Evolutionary conservation across 352 stramenopile species (phyloP).

Genomic region (Plasmopara muralis): DNA sequence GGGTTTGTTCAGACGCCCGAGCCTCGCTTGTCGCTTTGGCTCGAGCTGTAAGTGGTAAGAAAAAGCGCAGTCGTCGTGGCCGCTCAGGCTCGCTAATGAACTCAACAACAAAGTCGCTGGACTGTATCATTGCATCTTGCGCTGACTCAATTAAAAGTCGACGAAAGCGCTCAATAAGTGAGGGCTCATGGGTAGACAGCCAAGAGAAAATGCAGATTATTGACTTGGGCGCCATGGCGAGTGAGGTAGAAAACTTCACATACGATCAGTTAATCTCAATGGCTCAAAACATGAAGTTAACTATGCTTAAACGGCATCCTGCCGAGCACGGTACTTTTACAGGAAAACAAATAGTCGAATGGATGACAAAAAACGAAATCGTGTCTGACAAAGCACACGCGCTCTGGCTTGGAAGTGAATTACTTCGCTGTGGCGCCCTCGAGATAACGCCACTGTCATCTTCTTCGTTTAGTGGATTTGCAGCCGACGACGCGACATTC

Average conservation of each 20-base stretch:
- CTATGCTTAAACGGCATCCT: conserved; percentile 37
- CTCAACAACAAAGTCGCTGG: conserved; percentile 58
- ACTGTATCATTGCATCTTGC: conserved; percentile 57
- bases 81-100: conserved; percentile 59
- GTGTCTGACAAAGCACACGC: conserved; percentile 63
- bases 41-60: conserved; percentile 28
- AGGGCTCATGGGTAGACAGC: conserved; percentile 32
- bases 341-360: conserved; percentile 52
- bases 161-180: conserved; percentile 50
- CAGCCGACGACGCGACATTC: conserved; percentile 22
- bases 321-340: conserved; percentile 45
- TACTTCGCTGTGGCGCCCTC: conserved; percentile 54
- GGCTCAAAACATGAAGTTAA: conserved; percentile 66
- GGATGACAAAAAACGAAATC: conserved; percentile 78
- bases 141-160: conserved; percentile 41
- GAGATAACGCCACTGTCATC: conserved; percentile 29
- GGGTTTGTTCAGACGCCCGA: conserved; percentile 51
- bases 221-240: conserved; percentile 28
- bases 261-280: conserved; percentile 71
- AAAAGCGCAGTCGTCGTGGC: conserved; percentile 31
- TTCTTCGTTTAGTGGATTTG: conserved; percentile 25
- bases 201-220: conserved; percentile 23
- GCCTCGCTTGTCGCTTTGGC: conserved; percentile 20
- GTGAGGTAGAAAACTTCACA: conserved; percentile 71
- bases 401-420: conserved; percentile 65